Evolutionary conservation across 108 stramenopile species (phyloP), one percentile per base, ranked within the genome.

Genomic region (Cyclotella distinguenda): DNA sequence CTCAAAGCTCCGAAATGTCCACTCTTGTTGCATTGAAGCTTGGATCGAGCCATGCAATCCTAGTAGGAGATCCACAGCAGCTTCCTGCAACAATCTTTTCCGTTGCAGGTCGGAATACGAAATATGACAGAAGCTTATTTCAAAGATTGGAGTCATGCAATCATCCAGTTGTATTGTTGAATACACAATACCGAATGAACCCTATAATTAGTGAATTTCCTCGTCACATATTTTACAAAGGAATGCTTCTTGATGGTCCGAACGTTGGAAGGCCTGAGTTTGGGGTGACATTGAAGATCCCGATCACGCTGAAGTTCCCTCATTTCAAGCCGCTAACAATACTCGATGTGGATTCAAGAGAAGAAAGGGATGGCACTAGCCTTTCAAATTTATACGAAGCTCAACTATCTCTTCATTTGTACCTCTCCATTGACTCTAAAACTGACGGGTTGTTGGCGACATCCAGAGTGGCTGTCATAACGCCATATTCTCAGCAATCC

Each of bases 141-240:
- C 85, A 93, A 46, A 55, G 93, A 13, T 72, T 97, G 18, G 84
- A 86, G 54, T 81, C 74, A 10, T 66, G 71, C 18, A 74, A 74
- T 1, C 85, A 89, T 49, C 61, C 80, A n/a, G 84, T 89, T 15
- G 84, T 87, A 53, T 32, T 97, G 77, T 70, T 97, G 23, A 90
- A 96, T 56, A 83, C 82, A n/a, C 96, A 97, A 77, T 94, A 95
- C 77, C 52, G 94, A 30, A 87, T 87, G 88, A 70, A 86, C 40
- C 85, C 86, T 13, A 23, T 45, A 48, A 89, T 92, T 6, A 69
- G 80, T 9, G 72, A 58, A 35, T 92, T 89, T 58, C 86, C 86
- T n/a, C 85, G 86, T 18, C 62, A 60, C 25, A 68, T 68, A 7
- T 89, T 87, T 52, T 92, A 92, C 64, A 47, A 62, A 16, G 81